phyloP scores from a whole-genome alignment of 805 yeast genomes.

The Komagataella phaffii region DNA sequence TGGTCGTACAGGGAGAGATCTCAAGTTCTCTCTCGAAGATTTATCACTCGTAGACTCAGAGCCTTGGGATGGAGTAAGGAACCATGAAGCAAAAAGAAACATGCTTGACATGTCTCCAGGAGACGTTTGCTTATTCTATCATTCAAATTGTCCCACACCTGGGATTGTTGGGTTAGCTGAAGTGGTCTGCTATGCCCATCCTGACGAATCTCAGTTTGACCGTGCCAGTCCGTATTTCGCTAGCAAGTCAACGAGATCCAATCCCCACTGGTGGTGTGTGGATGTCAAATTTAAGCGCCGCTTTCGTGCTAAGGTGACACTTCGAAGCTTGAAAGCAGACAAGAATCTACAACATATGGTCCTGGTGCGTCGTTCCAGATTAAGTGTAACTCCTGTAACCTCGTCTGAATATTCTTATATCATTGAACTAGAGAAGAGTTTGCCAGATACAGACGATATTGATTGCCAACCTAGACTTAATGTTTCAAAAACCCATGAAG shows the following conservation, averaged over 20 bases:
- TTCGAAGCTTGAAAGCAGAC: slow-evolving; percentile 23
- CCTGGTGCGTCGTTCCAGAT: slow-evolving; percentile 32
- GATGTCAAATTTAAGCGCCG: slow-evolving; percentile 30
- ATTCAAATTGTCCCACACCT: slow-evolving; percentile 40
- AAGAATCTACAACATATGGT: slow-evolving; percentile 23
- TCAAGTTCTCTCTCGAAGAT: slow-evolving; percentile 31
- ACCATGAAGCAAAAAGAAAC: slow-evolving; percentile 41
- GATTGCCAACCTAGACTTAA: slow-evolving; percentile 12
- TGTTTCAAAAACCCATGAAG: neutral
- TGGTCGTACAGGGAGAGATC: slow-evolving; percentile 31
- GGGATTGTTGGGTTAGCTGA: slow-evolving; percentile 39
- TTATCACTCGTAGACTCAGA: slow-evolving; percentile 23
- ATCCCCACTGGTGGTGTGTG: slow-evolving; percentile 46
- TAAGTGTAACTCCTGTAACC: slow-evolving; percentile 38
- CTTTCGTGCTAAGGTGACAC: slow-evolving; percentile 25
- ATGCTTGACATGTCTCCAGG: slow-evolving; percentile 31
- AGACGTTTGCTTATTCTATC: slow-evolving; percentile 38
- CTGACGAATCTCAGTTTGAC: slow-evolving; percentile 28
- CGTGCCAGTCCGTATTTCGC: slow-evolving; percentile 31
- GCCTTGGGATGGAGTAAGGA: slow-evolving; percentile 52
- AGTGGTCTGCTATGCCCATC: slow-evolving; percentile 21
- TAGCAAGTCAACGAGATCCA: slow-evolving; percentile 24
- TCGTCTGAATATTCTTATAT: slow-evolving; percentile 26
- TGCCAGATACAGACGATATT: slow-evolving; percentile 14
- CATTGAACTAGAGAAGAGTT: slow-evolving; percentile 19